Evolutionary conservation across 768 basidiomycete species (phyloP).

Genomic region (Lepiota venenata): DNA sequence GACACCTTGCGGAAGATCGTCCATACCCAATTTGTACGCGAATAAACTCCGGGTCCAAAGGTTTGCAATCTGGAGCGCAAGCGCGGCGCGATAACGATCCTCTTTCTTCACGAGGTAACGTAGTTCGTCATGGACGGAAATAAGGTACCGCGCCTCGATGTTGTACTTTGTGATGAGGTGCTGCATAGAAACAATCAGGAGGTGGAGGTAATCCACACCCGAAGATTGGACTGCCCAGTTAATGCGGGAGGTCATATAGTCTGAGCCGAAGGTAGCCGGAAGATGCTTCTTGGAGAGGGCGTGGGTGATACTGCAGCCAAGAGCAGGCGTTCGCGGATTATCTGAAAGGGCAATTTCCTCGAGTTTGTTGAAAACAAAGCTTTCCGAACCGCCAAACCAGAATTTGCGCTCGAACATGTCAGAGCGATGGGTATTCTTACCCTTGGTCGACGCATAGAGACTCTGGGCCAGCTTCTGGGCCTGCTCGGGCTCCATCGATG

Average conservation of each 20-base stretch:
- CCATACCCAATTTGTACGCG: slow-evolving; percentile 91
- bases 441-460: slow-evolving; percentile 91
- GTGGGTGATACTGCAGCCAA: slow-evolving; percentile 91
- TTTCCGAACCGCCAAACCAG: slow-evolving; percentile 97
- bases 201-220: slow-evolving; percentile 96
- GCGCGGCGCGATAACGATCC: slow-evolving; percentile 86
- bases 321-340: slow-evolving; percentile 84
- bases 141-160: slow-evolving; percentile 89
- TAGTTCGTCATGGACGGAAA: slow-evolving; percentile 97
- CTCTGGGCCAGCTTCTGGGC: slow-evolving; percentile 84
- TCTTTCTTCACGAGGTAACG: slow-evolving; percentile 89
- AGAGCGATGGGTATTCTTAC: slow-evolving; percentile 74
- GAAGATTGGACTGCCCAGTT: slow-evolving; percentile 99
- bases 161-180: slow-evolving; percentile 76
- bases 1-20: slow-evolving; percentile 91
- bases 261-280: slow-evolving; percentile 72
- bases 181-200: slow-evolving; percentile 94
- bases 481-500: slow-evolving; percentile 70
- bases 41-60: slow-evolving; percentile 93
- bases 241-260: slow-evolving; percentile 94
- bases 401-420: slow-evolving; percentile 81
- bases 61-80: slow-evolving; percentile 94
- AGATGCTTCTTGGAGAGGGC: slow-evolving; percentile 91
- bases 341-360: slow-evolving; percentile 91
- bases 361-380: slow-evolving; percentile 95